Evolutionary conservation across 2,329 filamentous ascomycete species (phyloP), one percentile per base, ranked within the genome.

Genomic region (Fusarium foetens): DNA sequence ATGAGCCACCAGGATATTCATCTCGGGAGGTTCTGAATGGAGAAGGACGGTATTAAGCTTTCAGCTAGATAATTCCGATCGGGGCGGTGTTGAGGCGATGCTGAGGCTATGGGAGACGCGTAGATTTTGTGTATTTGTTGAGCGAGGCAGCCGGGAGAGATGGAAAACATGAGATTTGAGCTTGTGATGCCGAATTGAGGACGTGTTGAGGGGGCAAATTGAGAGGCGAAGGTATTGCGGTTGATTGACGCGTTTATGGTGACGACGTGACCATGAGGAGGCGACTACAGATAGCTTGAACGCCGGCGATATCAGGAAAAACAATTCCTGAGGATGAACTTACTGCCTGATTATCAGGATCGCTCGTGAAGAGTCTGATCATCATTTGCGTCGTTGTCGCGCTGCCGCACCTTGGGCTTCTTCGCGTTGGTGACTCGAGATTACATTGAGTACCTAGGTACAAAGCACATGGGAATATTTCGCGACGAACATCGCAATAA

Each of bases 11-110:
- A 31, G 35, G 51, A n/a, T 19, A 27, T 25, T 23, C 39, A 58
- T 23, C n/a, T 38, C 39, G 51, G 58, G 14, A 19, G 16, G 27
- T 57, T n/a, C 33, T 61, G 27, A 29, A 67, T 53, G 33, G 29
- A 62, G 63, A 53, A 54, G 63, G 65, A 36, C 39, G 57, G 4
- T 29, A 19, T 52, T 48, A 64, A 39, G 51, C 35, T 42, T 55
- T 48, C 27, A 46, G 36, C 53, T 63, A 63, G 39, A 21, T 11
- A 13, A 23, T 17, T 25, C 41, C 17, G 16, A 49, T 35, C 19
- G 65, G 43, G 69, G 70, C 69, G 39, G 61, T 48, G 64, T 33
- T 38, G 64, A 25, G 64, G 64, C 64, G 41, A 45, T 43, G 55
- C 39, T 35, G 52, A 46, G 62, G 67, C 48, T 39, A 25, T 49